Base-by-base conservation (phyloP, 139 green algal genomes). In the Tetraselmis striata region DNA sequence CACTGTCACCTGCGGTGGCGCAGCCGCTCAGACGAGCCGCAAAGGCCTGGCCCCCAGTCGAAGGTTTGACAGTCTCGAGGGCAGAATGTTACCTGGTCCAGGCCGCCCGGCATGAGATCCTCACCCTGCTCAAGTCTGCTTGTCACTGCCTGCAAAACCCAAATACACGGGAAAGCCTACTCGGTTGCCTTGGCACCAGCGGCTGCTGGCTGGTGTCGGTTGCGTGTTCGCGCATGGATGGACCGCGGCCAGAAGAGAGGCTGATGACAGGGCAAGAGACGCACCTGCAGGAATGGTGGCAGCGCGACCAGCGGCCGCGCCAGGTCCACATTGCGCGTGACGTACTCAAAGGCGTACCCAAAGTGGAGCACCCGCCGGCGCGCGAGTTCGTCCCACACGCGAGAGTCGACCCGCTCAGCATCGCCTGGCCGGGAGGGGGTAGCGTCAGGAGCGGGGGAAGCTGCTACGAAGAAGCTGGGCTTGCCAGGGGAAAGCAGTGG, bases 311-410 rank as follows among this genome's bases (percentile, higher is more conserved):
- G 28, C 1, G 22, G 22, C 30, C 31, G 27, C 59, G 29, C 2
- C 31, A 74, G 32, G 75, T 85, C 78, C 2, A 88, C 82, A 1
- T 77, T 31, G 1, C 84, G 77, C 5, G 59, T 80, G 82, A 87
- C 59, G 59, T 95, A 94, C 11, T 93, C 82, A 84, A 98, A 98
- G 1, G 45, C 85, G 77, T 88, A 92, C 18, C 96, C 96, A 84
- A 91, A 98, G 84, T 98, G 95, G 83, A 93, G 89, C 78, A 99
- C 96, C 0, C 94, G 83, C 29, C 95, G 88, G 80, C 89, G 92
- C 1, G 94, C 88, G 32, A 99, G 87, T 18, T 80, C 2, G 31
- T 87, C 67, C 94, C 94, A 96, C 29, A 58, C 1, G 29, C 75
- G 31, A 0, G 80, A 59, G 1, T 95, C 89, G 0, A 93, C 79